Percentiles rank a stretch among this genome's conserved stretches.
These are phyloP conservation scores for Verticillium albo-atrum DNA, from an alignment of 2,329 filamentous ascomycete species.

Conservation along the genomic window DNA sequence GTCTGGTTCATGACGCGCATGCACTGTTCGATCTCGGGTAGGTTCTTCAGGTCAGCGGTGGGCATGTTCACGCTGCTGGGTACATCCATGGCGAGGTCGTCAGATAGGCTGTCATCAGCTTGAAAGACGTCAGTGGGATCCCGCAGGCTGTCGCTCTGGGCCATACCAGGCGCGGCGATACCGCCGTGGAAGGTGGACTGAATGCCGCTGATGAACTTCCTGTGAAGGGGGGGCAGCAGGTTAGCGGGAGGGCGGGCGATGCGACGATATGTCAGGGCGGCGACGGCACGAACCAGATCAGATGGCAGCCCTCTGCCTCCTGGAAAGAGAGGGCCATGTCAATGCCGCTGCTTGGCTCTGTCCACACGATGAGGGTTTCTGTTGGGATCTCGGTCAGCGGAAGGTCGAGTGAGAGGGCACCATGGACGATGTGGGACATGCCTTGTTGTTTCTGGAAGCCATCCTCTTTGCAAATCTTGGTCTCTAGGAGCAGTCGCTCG, in stretches of 20 bases:
- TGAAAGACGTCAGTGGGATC: constrained; percentile 17
- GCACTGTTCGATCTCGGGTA: constrained; percentile 77
- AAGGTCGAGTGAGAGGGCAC: constrained; percentile 23
- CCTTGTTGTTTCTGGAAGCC: constrained; percentile 98
- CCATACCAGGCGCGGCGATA: constrained; percentile 57
- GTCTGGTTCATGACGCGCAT: constrained; percentile 77
- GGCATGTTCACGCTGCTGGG: constrained; percentile 69
- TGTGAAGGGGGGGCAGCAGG: constrained; percentile 27
- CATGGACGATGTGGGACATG: constrained; percentile 33
- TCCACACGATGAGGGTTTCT: constrained; percentile 99
- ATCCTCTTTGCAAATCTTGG: constrained; percentile 87
- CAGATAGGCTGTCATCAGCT: constrained; percentile 79
- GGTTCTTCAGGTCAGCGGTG: constrained; percentile 72
- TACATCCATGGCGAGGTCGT: constrained; percentile 76
- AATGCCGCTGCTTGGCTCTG: constrained; percentile 73
- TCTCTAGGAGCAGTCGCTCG: constrained; percentile 77
- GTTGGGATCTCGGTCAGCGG: constrained; percentile 9
- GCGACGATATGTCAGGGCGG: background rate
- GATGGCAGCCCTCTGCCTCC: constrained; percentile 87
- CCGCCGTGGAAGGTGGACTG: constrained; percentile 67
- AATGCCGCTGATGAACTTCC: constrained; percentile 86
- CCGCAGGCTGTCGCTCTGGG: background rate
- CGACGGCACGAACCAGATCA: constrained; percentile 70
- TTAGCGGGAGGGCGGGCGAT: constrained; percentile 15
- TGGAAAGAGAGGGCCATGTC: constrained; percentile 99